phyloP scores from a whole-genome alignment of 108 stramenopile genomes.

The Nannochloropsis gaditana region DNA sequence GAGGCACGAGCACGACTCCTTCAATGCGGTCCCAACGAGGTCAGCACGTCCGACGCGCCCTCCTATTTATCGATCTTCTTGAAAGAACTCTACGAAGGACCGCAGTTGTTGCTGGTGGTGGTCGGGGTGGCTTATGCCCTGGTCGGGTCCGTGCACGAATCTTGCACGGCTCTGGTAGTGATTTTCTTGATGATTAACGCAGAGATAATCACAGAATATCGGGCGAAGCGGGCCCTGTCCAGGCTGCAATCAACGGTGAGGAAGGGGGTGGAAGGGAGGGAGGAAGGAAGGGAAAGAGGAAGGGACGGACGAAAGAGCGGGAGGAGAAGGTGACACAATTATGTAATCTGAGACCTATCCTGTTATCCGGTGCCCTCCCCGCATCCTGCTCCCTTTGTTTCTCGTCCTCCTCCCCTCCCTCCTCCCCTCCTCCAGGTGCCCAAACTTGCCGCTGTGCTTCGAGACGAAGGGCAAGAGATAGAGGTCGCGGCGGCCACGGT shows the following conservation, averaged over 20 bases:
- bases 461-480: background rate
- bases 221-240: background rate
- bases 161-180: background rate
- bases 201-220: background rate
- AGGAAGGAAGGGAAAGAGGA: background rate
- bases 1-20: background rate
- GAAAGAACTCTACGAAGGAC: background rate
- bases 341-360: too few species aligned
- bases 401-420: background rate
- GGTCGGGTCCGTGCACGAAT: background rate
- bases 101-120: background rate
- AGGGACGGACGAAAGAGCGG: background rate
- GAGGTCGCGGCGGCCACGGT: background rate
- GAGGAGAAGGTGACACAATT: too few species aligned
- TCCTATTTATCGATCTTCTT: background rate
- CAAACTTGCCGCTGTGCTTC: background rate
- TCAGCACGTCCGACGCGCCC: background rate
- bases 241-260: constrained; percentile 9
- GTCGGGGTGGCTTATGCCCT: constrained; percentile 1
- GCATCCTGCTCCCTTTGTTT: background rate
- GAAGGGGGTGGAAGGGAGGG: background rate
- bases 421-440: background rate
- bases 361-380: too few species aligned
- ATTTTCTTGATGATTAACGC: constrained; percentile 6
- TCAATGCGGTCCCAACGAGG: constrained; percentile 5